Base-by-base conservation (phyloP, 306 rosid genomes). In the Cicer pinnatifidum region DNA sequence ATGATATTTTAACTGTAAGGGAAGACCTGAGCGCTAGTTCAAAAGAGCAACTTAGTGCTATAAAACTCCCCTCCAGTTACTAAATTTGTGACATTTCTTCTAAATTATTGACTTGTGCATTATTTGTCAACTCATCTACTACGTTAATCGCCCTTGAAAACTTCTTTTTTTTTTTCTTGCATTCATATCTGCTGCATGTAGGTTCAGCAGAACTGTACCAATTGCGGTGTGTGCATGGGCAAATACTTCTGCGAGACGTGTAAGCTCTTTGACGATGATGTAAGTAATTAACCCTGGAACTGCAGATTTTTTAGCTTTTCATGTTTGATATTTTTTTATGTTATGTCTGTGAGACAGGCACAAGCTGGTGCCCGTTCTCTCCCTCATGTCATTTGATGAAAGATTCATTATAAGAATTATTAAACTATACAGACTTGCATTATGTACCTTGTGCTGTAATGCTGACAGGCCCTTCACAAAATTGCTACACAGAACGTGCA, bases 221-320 rank as follows among this genome's bases (percentile, higher is more conserved):
- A 85, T 41, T 93, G 96, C 79, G 96, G 96, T 74, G 97, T 93
- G 16, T 89, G 97, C 39, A 89, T 91, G 93, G 92, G 92, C 16
- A 89, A 88, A 57, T 91, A 89, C 85, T 93, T 86, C 76, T 93
- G 97, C n/a, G 87, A 63, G 67, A 69, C 75, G 1, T 93, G 97
- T 91, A 93, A 91, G 79, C 88, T 93, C 41, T 89, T 88, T 72
- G 93, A 93, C 80, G 97, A 93, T 63, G 97, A 93, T 86, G 96
- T 90, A 67, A 88, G 96, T 81, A 8, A 9, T 48, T 69, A 5
- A 15, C 76, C 79, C 60, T 16, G 23, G 33, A 57, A 48, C 19
- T 11, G 6, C 13, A 13, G 47, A 6, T 35, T 16, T 11, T 7
- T 1, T 3, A 5, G 11, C 33, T 60, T n/a, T 48, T 52, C 28